Evolutionary conservation across 2,329 filamentous ascomycete species (phyloP).

Genomic region (Penicillium palitans): DNA sequence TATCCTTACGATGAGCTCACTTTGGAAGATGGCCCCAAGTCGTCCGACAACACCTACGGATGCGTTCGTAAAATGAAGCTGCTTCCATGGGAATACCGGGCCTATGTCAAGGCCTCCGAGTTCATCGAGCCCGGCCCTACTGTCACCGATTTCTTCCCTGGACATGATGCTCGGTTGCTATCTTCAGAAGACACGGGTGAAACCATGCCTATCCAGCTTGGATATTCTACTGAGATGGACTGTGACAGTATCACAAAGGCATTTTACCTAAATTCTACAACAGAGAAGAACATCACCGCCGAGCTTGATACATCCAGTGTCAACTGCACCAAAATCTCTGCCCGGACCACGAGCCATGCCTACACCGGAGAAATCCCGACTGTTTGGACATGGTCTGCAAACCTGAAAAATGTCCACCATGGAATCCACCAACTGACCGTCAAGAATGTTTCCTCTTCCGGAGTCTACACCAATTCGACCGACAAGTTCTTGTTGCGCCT

Average conservation of each 20-base stretch:
- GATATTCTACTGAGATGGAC: conserved; percentile 62
- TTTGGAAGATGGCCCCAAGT: conserved; percentile 48
- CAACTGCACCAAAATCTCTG: conserved; percentile 46
- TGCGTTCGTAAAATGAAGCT: conserved; percentile 56
- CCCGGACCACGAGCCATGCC: conserved; percentile 26
- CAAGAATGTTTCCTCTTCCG: conserved; percentile 32
- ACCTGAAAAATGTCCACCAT: conserved; percentile 58
- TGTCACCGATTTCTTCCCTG: conserved; percentile 60
- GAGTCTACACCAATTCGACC: conserved; percentile 47
- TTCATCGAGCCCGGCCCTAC: conserved; percentile 56
- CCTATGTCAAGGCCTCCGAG: conserved; percentile 56
- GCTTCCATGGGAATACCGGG: conserved; percentile 59
- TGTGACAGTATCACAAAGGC: conserved; percentile 55
- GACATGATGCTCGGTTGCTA: conserved; percentile 60
- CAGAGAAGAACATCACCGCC: conserved; percentile 48
- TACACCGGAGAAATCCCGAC: conserved; percentile 56
- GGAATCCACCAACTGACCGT: conserved; percentile 61
- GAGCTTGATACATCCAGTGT: conserved; percentile 49
- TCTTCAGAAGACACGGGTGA: conserved; percentile 51
- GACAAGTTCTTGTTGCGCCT: conserved; percentile 65
- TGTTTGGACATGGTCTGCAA: conserved; percentile 55
- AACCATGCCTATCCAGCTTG: conserved; percentile 50
- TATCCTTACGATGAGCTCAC: conserved; percentile 59
- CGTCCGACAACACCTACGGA: conserved; percentile 55
- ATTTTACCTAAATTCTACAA: conserved; percentile 56